Conservation (phyloP, 164 flowering plant species). For the Brasenia schreberi region DNA sequence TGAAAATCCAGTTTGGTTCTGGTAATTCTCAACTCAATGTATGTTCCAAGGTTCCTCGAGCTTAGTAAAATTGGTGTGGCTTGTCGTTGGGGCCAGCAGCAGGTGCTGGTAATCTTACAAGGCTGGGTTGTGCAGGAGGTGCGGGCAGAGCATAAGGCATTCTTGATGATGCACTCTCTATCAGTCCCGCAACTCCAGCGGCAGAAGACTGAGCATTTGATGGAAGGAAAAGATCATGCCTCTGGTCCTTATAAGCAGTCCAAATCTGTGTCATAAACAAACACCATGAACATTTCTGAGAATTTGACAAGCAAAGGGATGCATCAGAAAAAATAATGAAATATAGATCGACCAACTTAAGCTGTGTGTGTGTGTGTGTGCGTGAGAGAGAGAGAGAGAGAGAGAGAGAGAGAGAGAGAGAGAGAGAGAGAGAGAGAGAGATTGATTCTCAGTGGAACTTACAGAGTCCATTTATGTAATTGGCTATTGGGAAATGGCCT, state of each 20-base stretch:
- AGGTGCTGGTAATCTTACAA: conserved; percentile 23
- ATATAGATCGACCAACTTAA: too few species aligned
- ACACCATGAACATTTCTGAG: background rate
- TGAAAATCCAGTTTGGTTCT: background rate
- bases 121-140: conserved; percentile 44
- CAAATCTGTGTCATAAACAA: conserved; percentile 48
- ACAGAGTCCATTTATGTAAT: too few species aligned
- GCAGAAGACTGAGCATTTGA: conserved; percentile 95
- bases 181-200: conserved; percentile 96
- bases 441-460: too few species aligned
- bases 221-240: conserved; percentile 96
- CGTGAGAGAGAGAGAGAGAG: too few species aligned
- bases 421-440: too few species aligned
- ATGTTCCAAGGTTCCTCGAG: background rate
- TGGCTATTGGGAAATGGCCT: too few species aligned
- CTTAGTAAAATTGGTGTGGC: conserved; percentile 13
- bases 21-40: background rate
- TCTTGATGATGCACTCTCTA: conserved; percentile 76
- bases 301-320: background rate
- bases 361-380: too few species aligned
- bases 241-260: conserved; percentile 97
- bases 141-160: conserved; percentile 74
- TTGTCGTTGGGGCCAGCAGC: conserved; percentile 27
- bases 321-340: background rate
- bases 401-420: too few species aligned